phyloP scores from a whole-genome alignment of 176 grass and related monocot species.

The Phoenix dactylifera region DNA sequence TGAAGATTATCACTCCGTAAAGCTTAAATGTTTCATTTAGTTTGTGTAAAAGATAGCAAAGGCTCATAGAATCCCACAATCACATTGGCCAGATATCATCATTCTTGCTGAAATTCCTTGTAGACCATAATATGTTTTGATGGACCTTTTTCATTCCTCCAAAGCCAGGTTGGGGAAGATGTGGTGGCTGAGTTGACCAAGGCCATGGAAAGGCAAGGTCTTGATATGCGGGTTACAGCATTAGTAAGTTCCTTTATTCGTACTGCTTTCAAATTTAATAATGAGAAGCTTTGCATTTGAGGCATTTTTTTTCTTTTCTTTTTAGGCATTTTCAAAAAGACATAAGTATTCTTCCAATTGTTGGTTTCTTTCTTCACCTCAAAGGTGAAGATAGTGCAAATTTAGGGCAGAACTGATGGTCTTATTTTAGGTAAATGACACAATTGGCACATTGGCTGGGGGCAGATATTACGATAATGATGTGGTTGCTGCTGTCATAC shows the following conservation, averaged over 20 bases:
- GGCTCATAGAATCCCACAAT: too few relatives aligned
- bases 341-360: too few relatives aligned
- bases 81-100: too few relatives aligned
- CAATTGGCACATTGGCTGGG: slow-evolving; percentile 14
- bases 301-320: too few relatives aligned
- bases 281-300: not conserved
- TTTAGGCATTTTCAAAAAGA: too few relatives aligned
- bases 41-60: too few relatives aligned
- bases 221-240: slow-evolving; percentile 19
- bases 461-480: slow-evolving; percentile 16
- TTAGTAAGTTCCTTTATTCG: slow-evolving; percentile 10
- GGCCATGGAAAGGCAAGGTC: slow-evolving; percentile 11
- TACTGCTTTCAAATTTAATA: not conserved
- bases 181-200: slow-evolving; percentile 13
- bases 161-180: slow-evolving; percentile 13
- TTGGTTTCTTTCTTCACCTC: not conserved
- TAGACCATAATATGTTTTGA: too few relatives aligned
- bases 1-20: too few relatives aligned
- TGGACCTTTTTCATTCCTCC: too few relatives aligned
- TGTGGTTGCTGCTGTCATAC: slow-evolving; percentile 14
- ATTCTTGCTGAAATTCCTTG: too few relatives aligned
- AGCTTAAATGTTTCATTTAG: too few relatives aligned
- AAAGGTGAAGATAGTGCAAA: not conserved
- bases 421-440: slow-evolving; percentile 12
- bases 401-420: not conserved